Conservation (phyloP, 768 basidiomycete genomes). For the Pleurotus tuoliensis region DNA sequence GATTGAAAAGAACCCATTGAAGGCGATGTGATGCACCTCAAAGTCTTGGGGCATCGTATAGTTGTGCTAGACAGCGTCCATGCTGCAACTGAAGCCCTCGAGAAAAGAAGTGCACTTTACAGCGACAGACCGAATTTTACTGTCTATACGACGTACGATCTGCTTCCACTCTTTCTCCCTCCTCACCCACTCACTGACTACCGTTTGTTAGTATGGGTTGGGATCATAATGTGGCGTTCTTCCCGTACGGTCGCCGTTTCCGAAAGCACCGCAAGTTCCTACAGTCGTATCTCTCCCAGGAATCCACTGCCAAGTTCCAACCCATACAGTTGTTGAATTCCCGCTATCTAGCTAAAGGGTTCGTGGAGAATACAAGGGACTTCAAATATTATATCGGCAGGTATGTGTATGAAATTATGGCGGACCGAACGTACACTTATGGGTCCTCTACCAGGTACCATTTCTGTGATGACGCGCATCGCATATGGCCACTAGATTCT, state of each 20-base stretch:
- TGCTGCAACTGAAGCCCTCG: constrained; percentile 23
- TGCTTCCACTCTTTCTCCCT: neutral
- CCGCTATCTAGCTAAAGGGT: constrained; percentile 22
- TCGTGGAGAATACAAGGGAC: neutral
- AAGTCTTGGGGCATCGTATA: constrained; percentile 22
- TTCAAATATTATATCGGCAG: neutral
- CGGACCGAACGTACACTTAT: too few species aligned
- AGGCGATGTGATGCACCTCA: constrained; percentile 19
- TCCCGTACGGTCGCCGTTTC: constrained; percentile 35
- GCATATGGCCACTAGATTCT: constrained; percentile 19
- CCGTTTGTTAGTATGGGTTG: constrained; percentile 5
- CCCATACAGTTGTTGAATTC: constrained; percentile 41
- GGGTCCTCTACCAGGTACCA: constrained; percentile 6
- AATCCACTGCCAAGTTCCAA: constrained; percentile 29
- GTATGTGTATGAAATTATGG: neutral
- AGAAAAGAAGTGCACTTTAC: constrained; percentile 22
- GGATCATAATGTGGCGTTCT: constrained; percentile 14
- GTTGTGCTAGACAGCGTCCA: constrained; percentile 19
- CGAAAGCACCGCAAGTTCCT: constrained; percentile 51
- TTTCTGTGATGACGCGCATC: constrained; percentile 11
- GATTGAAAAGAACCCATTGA: neutral
- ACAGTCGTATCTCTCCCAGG: constrained; percentile 42
- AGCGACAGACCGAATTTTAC: constrained; percentile 20
- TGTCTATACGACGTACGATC: constrained; percentile 14
- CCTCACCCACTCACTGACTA: neutral